Percentiles rank a stretch among this genome's conserved stretches.
Conservation (phyloP, 208 protist species). For the Leishmania amazonensis region DNA sequence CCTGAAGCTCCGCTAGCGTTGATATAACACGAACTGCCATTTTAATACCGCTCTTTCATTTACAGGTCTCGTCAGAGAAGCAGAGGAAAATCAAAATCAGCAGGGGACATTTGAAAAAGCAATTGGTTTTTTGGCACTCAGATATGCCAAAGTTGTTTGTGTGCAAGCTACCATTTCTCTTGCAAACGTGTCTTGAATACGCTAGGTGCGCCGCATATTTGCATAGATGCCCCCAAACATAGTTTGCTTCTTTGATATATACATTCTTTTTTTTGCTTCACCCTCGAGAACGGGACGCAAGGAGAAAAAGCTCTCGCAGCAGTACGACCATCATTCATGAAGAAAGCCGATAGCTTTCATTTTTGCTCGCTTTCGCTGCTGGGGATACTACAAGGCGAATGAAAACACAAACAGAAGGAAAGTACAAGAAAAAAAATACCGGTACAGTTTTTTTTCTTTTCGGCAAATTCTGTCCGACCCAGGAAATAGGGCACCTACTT, state of each 20-base stretch:
- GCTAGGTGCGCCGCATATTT: neutral
- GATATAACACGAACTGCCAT: slow-evolving; percentile 47
- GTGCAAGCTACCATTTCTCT: neutral
- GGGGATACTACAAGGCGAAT: neutral
- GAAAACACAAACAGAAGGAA: slow-evolving; percentile 9
- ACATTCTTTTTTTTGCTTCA: neutral
- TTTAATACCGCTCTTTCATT: neutral
- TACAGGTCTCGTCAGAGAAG: neutral
- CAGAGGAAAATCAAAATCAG: slow-evolving; percentile 19
- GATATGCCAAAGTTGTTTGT: neutral
- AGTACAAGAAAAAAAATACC: slow-evolving; percentile 5
- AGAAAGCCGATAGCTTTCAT: neutral
- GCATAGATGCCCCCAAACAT: neutral
- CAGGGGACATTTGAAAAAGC: neutral
- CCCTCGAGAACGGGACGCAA: neutral
- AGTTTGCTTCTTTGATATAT: neutral
- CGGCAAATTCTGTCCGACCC: neutral
- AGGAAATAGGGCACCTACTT: neutral
- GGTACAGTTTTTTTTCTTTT: slow-evolving; percentile 10
- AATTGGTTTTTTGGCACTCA: neutral
- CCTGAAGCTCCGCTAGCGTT: slow-evolving; percentile 44
- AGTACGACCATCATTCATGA: neutral
- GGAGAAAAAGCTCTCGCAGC: neutral
- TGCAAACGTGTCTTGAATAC: neutral
- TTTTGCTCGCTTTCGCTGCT: neutral